A percentile compares a stretch with the other conserved stretches of the same genome.
Conservation (phyloP, 208 protist genomes). For the Leishmania tarentolae region DNA sequence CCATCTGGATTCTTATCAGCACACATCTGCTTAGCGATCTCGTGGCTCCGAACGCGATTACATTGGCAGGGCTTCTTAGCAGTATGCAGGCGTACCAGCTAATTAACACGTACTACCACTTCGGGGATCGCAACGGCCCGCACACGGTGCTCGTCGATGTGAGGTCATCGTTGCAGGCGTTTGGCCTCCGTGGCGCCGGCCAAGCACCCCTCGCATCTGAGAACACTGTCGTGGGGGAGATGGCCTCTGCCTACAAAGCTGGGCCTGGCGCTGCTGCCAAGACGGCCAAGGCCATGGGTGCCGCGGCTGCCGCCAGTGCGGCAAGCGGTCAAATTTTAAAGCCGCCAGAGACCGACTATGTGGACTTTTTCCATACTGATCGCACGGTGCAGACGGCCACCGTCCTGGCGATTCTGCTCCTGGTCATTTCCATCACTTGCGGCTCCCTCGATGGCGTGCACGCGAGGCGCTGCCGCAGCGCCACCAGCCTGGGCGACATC, state of each 20-base stretch:
- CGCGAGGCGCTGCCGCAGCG: slow-evolving; percentile 72
- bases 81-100: slow-evolving; percentile 89
- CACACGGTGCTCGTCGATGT: slow-evolving; percentile 20
- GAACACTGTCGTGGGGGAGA: slow-evolving; percentile 16
- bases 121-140: slow-evolving; percentile 13
- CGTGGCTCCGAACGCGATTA: slow-evolving; percentile 93
- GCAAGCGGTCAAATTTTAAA: slow-evolving; percentile 1
- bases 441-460: slow-evolving; percentile 85
- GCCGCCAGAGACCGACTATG: slow-evolving; percentile 26
- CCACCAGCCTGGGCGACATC: slow-evolving; percentile 87
- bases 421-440: slow-evolving; percentile 68
- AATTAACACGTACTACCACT: slow-evolving; percentile 71
- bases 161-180: slow-evolving; percentile 42
- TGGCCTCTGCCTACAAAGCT: slow-evolving; percentile 10
- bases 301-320: not conserved
- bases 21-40: slow-evolving; percentile 60
- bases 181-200: slow-evolving; percentile 46
- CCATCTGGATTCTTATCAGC: slow-evolving; percentile 70
- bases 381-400: slow-evolving; percentile 61
- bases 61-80: slow-evolving; percentile 75
- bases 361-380: slow-evolving; percentile 54
- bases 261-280: not conserved
- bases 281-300: not conserved
- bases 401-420: slow-evolving; percentile 60
- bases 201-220: slow-evolving; percentile 31